Percentiles rank a stretch among this genome's conserved stretches.
Evolutionary conservation across 2,329 filamentous ascomycete genomes (phyloP).

Genomic region (Cordyceps militaris): DNA sequence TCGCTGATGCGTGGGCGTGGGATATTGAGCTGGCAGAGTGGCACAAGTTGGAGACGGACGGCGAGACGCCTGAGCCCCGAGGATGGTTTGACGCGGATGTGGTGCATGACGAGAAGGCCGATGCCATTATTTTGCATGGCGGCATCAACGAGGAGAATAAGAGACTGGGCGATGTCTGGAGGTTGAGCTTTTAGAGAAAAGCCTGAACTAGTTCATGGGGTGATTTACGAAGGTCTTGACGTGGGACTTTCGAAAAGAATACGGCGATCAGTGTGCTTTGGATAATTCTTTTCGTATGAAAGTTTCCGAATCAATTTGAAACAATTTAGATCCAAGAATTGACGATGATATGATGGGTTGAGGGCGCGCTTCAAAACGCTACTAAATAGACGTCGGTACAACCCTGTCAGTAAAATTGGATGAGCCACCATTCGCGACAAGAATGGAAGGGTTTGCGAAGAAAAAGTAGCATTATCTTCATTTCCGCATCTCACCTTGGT

Average conservation of each 20-base stretch:
- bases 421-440: no score
- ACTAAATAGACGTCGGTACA: no score
- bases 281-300: no score
- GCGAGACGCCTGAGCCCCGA: conserved; percentile 24
- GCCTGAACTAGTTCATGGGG: no score
- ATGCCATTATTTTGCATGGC: conserved; percentile 30
- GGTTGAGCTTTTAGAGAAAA: conserved; percentile 18
- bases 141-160: conserved; percentile 31
- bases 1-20: conserved; percentile 34
- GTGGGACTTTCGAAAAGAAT: no score
- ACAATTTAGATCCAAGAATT: no score
- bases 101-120: conserved; percentile 9
- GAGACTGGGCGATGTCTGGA: conserved; percentile 34
- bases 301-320: no score
- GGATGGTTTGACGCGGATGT: conserved; percentile 36
- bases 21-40: conserved; percentile 25
- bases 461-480: not conserved
- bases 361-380: no score
- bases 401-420: no score
- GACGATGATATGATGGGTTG: no score
- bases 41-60: conserved; percentile 19
- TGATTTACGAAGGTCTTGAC: not conserved
- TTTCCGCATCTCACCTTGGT: not conserved
- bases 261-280: no score
- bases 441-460: no score